Percentiles rank a stretch among this genome's conserved stretches.
These are phyloP conservation scores for Malus asiatica DNA, from an alignment of 306 rosid species.

Conservation along the genomic window DNA sequence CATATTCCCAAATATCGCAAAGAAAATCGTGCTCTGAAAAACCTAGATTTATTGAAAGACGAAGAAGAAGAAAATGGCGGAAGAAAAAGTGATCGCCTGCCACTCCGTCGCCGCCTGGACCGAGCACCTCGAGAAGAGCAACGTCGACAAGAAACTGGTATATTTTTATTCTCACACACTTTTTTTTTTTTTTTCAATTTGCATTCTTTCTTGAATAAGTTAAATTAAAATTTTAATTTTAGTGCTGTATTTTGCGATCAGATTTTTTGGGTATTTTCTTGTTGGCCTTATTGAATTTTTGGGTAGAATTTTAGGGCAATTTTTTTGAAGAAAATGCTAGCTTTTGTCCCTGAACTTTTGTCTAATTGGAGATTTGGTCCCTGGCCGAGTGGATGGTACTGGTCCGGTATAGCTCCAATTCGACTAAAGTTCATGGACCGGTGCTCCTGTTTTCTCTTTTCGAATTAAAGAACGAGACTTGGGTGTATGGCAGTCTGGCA, in stretches of 20 bases:
- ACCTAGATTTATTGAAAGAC: background rate
- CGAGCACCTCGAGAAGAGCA: slow-evolving; percentile 36
- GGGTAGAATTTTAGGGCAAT: background rate
- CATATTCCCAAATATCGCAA: background rate
- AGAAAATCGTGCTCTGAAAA: background rate
- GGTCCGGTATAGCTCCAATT: too few relatives aligned
- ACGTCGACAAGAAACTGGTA: slow-evolving; percentile 53
- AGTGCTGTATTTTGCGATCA: background rate
- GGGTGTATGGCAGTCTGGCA: too few relatives aligned
- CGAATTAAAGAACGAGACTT: too few relatives aligned
- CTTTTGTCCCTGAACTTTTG: too few relatives aligned
- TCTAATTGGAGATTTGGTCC: too few relatives aligned
- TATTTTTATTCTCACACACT: background rate
- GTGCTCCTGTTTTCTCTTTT: too few relatives aligned
- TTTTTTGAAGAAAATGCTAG: too few relatives aligned
- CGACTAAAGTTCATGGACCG: too few relatives aligned
- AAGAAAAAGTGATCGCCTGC: slow-evolving; percentile 45
- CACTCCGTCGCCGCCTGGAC: slow-evolving; percentile 42
- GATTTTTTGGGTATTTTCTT: background rate
- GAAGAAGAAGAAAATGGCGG: slow-evolving; percentile 23
- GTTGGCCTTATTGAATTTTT: background rate
- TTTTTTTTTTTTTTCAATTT: too few relatives aligned
- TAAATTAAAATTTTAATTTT: too few relatives aligned
- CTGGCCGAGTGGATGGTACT: too few relatives aligned
- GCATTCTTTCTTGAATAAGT: too few relatives aligned